Percentiles rank a stretch among this genome's conserved stretches.
Conservation (phyloP, 495 filamentous ascomycete species). For the Rhypophila decipiens region DNA sequence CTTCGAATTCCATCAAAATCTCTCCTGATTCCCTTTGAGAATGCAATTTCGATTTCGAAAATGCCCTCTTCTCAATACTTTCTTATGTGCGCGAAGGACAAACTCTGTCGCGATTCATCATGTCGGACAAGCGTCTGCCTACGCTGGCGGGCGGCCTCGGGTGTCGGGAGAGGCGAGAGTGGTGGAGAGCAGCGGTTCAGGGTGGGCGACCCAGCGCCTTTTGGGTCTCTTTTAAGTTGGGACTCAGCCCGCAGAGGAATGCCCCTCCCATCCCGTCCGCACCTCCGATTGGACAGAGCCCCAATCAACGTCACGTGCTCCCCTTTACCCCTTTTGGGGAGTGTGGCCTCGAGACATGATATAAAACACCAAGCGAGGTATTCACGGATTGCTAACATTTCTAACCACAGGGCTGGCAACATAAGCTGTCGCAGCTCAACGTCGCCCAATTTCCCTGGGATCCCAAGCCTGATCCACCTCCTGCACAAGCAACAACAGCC, state of each 20-base stretch:
- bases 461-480: constrained; percentile 55
- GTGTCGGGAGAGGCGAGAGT: constrained; percentile 18
- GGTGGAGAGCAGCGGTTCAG: constrained; percentile 37
- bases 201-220: constrained; percentile 48
- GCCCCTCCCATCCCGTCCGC: constrained; percentile 12
- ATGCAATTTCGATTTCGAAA: no score
- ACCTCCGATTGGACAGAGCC: constrained; percentile 20
- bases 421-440: constrained; percentile 71
- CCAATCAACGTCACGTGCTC: constrained; percentile 22
- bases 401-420: constrained; percentile 83
- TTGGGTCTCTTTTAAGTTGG: constrained; percentile 47
- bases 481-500: constrained; percentile 17
- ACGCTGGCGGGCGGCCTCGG: constrained; percentile 8
- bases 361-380: constrained; percentile 1
- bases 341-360: not conserved
- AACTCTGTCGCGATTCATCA: no score
- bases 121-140: constrained; percentile 17
- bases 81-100: no score
- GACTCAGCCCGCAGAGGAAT: constrained; percentile 10
- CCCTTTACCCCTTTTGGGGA: constrained; percentile 1
- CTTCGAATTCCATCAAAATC: not conserved
- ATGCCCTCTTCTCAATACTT: no score
- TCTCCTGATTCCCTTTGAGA: not conserved
- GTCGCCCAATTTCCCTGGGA: constrained; percentile 96
- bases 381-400: constrained; percentile 7